Evolutionary conservation across 1,284 basidiomycete species (phyloP).

Genomic region (Cystobasidium pallidum): DNA sequence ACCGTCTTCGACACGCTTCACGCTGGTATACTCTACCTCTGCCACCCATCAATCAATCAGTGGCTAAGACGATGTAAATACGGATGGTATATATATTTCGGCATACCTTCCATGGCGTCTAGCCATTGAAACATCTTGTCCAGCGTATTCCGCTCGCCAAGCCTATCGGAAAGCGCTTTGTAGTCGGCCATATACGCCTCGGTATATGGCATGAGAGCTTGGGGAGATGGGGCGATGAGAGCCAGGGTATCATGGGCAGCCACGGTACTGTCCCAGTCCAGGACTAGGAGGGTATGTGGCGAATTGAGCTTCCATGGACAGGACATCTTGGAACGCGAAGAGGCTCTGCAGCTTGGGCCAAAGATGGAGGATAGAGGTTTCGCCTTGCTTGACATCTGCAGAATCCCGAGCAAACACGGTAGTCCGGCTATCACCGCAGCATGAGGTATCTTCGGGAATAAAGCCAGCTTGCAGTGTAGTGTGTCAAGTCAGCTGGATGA

Average conservation of each 20-base stretch:
- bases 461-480: not conserved
- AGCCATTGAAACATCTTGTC: slow-evolving; percentile 31
- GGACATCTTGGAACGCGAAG: not conserved
- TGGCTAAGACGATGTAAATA: too few species aligned
- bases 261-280: slow-evolving; percentile 39
- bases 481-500: not conserved
- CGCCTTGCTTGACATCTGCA: not conserved
- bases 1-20: slow-evolving; percentile 36
- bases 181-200: slow-evolving; percentile 30
- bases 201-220: slow-evolving; percentile 30
- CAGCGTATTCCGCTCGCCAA: slow-evolving; percentile 22
- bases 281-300: slow-evolving; percentile 24
- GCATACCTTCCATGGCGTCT: slow-evolving; percentile 22
- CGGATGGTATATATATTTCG: too few species aligned
- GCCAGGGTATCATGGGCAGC: slow-evolving; percentile 24
- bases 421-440: not conserved
- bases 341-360: not conserved
- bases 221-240: slow-evolving; percentile 38
- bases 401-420: slow-evolving; percentile 2
- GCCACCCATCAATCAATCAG: too few species aligned
- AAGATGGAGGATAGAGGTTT: not conserved
- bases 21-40: slow-evolving; percentile 38
- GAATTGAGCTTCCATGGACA: slow-evolving; percentile 2
- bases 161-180: slow-evolving; percentile 16
- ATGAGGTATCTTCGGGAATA: slow-evolving; percentile 2